Conservation (phyloP, 192 early-diverging fungal genomes). For the Rhizophagus clarus region DNA sequence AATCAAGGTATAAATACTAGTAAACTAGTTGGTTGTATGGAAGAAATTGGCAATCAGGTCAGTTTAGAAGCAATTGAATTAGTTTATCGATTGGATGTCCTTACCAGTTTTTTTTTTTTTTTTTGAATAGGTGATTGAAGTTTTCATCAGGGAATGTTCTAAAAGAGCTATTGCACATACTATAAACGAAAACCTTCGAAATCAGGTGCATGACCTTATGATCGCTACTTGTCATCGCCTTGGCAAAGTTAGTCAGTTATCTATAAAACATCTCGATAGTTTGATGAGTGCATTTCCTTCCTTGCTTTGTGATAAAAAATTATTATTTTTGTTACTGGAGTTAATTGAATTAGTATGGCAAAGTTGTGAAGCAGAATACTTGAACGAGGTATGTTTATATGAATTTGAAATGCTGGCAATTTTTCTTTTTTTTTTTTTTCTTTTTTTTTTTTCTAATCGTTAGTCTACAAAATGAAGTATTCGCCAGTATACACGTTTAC, state of each 20-base stretch:
- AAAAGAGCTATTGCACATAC: slow-evolving; percentile 52
- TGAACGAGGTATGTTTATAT: slow-evolving; percentile 56
- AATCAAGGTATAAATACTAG: slow-evolving; percentile 84
- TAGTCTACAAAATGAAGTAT: slow-evolving; percentile 41
- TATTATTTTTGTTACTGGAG: slow-evolving; percentile 78
- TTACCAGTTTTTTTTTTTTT: background rate
- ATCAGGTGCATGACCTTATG: slow-evolving; percentile 64
- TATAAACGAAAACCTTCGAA: slow-evolving; percentile 50
- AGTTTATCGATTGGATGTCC: background rate
- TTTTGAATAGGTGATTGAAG: slow-evolving; percentile 42
- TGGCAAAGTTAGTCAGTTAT: slow-evolving; percentile 65
- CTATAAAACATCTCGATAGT: slow-evolving; percentile 61
- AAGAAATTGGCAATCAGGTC: slow-evolving; percentile 73
- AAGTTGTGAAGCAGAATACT: slow-evolving; percentile 75
- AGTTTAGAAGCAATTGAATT: background rate
- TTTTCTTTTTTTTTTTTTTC: slow-evolving; percentile 14
- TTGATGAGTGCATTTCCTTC: slow-evolving; percentile 71
- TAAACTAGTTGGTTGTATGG: slow-evolving; percentile 71
- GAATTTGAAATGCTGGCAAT: background rate
- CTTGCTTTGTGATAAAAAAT: slow-evolving; percentile 73
- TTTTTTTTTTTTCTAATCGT: slow-evolving; percentile 7
- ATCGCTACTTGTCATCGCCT: slow-evolving; percentile 72
- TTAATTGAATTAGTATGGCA: slow-evolving; percentile 79
- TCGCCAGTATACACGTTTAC: slow-evolving; percentile 72
- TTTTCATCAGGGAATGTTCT: slow-evolving; percentile 55